Percentiles rank a stretch among this genome's conserved stretches.
phyloP scores from a whole-genome alignment of 2,329 filamentous ascomycete genomes.

The Fusarium brachygibbosum region DNA sequence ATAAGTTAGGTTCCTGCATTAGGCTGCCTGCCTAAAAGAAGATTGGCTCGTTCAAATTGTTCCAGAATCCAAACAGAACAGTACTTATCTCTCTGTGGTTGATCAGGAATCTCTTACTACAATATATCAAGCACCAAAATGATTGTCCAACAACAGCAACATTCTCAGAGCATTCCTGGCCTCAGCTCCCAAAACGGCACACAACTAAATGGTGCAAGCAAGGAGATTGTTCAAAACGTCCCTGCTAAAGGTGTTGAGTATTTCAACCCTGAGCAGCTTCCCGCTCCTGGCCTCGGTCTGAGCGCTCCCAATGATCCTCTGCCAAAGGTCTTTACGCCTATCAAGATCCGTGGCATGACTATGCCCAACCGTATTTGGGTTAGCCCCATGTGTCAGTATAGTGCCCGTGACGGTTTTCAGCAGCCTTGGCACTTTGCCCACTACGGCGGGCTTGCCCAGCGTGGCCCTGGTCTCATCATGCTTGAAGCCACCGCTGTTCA shows the following conservation, averaged over 20 bases:
- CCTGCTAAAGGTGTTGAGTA: not conserved
- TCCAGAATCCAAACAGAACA: not conserved
- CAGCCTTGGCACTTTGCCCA: constrained; percentile 80
- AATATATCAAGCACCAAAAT: not conserved
- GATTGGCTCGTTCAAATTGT: not conserved
- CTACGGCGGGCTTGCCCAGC: constrained; percentile 76
- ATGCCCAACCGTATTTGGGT: constrained; percentile 70
- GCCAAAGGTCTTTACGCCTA: constrained; percentile 62
- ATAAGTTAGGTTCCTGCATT: not conserved
- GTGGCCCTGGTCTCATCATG: constrained; percentile 75
- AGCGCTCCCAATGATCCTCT: not conserved
- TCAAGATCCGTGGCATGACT: constrained; percentile 65
- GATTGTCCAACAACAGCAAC: not conserved
- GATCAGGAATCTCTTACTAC: not conserved
- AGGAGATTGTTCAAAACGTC: not conserved
- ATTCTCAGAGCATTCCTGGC: not conserved
- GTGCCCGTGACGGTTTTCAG: constrained; percentile 65
- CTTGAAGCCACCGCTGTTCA: constrained; percentile 78
- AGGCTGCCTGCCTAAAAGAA: not conserved
- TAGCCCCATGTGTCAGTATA: constrained; percentile 68
- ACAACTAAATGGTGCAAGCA: not conserved
- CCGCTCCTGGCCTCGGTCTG: not conserved
- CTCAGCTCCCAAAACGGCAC: not conserved
- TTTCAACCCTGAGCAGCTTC: not conserved
- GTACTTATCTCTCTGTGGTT: not conserved